Conservation (phyloP, 1,284 basidiomycete genomes). For the Cutaneotrichosporon daszewskae region DNA sequence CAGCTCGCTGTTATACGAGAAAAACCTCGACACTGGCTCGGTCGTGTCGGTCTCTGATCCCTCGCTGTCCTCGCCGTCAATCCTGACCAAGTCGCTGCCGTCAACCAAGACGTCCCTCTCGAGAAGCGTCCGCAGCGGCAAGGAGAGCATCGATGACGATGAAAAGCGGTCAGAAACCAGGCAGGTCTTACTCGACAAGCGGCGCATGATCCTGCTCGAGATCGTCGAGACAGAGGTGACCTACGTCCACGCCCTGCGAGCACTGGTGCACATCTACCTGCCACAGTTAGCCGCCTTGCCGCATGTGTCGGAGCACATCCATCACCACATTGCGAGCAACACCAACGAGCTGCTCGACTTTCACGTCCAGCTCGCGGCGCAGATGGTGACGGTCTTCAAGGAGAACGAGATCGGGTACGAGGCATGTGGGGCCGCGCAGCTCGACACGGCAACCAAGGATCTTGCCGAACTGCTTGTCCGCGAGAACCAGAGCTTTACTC, state of each 20-base stretch:
- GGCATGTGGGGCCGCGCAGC: slow-evolving; percentile 14
- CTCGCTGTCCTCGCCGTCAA: slow-evolving; percentile 32
- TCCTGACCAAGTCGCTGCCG: slow-evolving; percentile 34
- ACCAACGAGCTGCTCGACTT: slow-evolving; percentile 65
- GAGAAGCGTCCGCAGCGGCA: slow-evolving; percentile 40
- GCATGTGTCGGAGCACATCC: slow-evolving; percentile 38
- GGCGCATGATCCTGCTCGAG: slow-evolving; percentile 53
- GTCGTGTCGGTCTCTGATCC: slow-evolving; percentile 15
- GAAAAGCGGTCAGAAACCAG: slow-evolving; percentile 22
- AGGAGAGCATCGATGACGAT: slow-evolving; percentile 23
- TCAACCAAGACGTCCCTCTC: slow-evolving; percentile 47
- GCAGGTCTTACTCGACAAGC: slow-evolving; percentile 24
- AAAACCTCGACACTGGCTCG: slow-evolving; percentile 18
- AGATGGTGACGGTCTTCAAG: slow-evolving; percentile 53
- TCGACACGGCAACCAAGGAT: slow-evolving; percentile 54
- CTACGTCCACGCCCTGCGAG: slow-evolving; percentile 70
- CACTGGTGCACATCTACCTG: slow-evolving; percentile 58
- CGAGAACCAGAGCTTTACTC: slow-evolving; percentile 64
- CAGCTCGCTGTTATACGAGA: slow-evolving; percentile 6
- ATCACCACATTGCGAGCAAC: slow-evolving; percentile 59
- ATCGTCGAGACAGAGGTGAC: slow-evolving; percentile 73
- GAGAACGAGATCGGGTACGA: slow-evolving; percentile 54
- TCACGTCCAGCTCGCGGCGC: slow-evolving; percentile 58
- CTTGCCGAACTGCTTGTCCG: slow-evolving; percentile 62
- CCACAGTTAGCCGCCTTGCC: slow-evolving; percentile 48